Conservation (phyloP, 345 rosid species). For the Garcia nutans region DNA sequence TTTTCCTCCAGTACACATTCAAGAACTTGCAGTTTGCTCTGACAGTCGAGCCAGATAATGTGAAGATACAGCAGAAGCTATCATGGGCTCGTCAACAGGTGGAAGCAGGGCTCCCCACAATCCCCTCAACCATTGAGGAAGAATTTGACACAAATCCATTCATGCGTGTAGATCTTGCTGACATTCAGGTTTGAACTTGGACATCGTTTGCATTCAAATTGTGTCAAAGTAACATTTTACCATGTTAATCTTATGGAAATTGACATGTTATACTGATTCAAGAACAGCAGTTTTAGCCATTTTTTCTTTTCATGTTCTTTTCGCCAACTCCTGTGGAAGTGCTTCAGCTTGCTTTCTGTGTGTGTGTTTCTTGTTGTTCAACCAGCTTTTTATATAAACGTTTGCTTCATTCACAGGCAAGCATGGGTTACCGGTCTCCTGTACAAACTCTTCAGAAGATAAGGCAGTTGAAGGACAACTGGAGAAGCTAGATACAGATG, state of each 20-base stretch:
- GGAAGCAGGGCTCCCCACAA: constrained; percentile 65
- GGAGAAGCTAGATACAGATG: constrained; percentile 53
- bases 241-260: neutral
- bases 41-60: constrained; percentile 74
- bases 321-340: neutral
- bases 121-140: constrained; percentile 86
- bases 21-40: constrained; percentile 87
- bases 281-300: neutral
- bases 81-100: constrained; percentile 78
- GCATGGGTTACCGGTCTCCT: constrained; percentile 55
- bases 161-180: constrained; percentile 67
- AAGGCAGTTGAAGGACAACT: constrained; percentile 65
- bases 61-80: constrained; percentile 62
- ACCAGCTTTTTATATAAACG: neutral
- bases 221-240: neutral
- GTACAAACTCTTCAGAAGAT: constrained; percentile 64
- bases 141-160: constrained; percentile 87
- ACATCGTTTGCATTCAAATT: neutral
- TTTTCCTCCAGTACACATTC: constrained; percentile 68
- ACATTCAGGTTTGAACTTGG: constrained; percentile 46
- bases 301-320: neutral
- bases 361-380: neutral
- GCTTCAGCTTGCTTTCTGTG: neutral
- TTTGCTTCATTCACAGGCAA: constrained; percentile 42
- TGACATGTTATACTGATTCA: neutral